These are phyloP conservation scores for Juglanconis oblonga DNA, from an alignment of 2,329 filamentous ascomycete species.

Conservation along the genomic window DNA sequence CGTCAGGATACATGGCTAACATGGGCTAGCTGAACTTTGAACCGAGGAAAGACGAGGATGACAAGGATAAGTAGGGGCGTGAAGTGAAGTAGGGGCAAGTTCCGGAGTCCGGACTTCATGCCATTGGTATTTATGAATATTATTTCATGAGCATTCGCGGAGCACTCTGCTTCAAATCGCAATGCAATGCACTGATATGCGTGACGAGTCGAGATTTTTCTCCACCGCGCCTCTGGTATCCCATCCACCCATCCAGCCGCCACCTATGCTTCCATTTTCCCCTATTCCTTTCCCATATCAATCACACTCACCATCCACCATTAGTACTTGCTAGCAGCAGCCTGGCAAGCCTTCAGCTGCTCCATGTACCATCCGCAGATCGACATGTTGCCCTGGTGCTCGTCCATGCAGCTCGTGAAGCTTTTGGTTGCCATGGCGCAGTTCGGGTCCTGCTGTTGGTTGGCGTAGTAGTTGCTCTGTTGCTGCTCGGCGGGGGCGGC, in stretches of 20 bases:
- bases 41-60: constrained; percentile 59
- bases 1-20: constrained; percentile 24
- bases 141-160: constrained; percentile 4
- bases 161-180: neutral
- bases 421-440: constrained; percentile 77
- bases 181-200: constrained; percentile 6
- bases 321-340: constrained; percentile 71
- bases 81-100: neutral
- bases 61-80: constrained; percentile 25
- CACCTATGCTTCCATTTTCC: neutral
- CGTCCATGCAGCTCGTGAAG: constrained; percentile 96
- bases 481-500: constrained; percentile 46
- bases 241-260: neutral
- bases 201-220: constrained; percentile 14
- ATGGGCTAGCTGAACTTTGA: constrained; percentile 62
- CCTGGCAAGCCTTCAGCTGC: constrained; percentile 88
- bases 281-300: constrained; percentile 4
- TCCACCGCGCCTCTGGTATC: neutral
- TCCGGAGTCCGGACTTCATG: neutral
- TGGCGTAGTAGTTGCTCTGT: constrained; percentile 49
- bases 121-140: constrained; percentile 22
- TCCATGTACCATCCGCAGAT: constrained; percentile 99
- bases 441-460: constrained; percentile 58
- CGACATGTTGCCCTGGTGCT: constrained; percentile 88
- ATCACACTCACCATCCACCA: neutral